phyloP scores from a whole-genome alignment of 805 yeast genomes.

The Cyberlindnera mrakii region DNA sequence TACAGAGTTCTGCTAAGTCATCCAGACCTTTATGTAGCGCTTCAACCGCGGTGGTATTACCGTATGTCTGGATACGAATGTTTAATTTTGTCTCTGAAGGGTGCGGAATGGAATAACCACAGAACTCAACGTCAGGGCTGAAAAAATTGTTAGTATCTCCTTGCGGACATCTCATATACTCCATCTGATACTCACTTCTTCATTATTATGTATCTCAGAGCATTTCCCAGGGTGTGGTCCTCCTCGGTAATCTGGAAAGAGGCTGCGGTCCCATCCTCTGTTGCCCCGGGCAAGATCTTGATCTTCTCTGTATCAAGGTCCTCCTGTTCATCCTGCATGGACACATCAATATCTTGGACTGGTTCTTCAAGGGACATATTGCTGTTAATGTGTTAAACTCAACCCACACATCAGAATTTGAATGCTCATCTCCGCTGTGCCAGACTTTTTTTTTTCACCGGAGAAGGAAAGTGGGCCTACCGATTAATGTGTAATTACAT shows the following conservation, averaged over 20 bases:
- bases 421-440: conserved; percentile 3
- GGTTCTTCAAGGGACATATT: conserved; percentile 21
- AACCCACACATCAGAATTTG: no score
- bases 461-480: neutral
- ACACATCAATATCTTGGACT: conserved; percentile 20
- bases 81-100: conserved; percentile 90
- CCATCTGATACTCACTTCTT: conserved; percentile 43
- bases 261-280: conserved; percentile 92
- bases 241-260: conserved; percentile 90
- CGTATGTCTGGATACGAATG: conserved; percentile 91
- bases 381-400: neutral
- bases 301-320: conserved; percentile 22
- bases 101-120: conserved; percentile 98
- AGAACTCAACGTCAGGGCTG: conserved; percentile 88
- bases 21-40: conserved; percentile 89
- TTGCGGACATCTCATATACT: neutral
- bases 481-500: neutral
- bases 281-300: conserved; percentile 65
- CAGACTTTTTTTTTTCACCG: conserved; percentile 4
- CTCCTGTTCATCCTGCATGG: conserved; percentile 23
- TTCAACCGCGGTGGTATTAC: conserved; percentile 76
- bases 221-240: conserved; percentile 94
- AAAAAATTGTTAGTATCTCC: neutral
- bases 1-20: conserved; percentile 77
- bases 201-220: conserved; percentile 90